A percentile compares a stretch with the other conserved stretches of the same genome.
Conservation (phyloP, 305 asterid species). For the Solanum aculeatissimum region DNA sequence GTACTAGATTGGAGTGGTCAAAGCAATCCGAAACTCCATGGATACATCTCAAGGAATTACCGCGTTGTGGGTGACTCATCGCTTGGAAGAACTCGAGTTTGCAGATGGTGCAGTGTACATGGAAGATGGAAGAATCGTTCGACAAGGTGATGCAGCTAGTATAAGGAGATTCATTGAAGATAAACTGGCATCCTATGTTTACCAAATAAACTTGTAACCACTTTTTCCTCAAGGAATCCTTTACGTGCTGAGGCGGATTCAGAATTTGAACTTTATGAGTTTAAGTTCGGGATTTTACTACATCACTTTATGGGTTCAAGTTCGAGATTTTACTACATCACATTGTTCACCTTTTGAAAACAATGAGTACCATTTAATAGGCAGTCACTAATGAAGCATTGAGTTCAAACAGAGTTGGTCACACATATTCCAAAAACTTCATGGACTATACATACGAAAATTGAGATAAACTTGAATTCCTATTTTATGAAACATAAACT, state of each 20-base stretch:
- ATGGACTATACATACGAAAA: too few relatives aligned
- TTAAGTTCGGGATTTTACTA: neutral
- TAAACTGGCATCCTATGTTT: constrained; percentile 36
- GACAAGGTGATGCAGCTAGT: constrained; percentile 46
- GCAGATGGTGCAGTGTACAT: constrained; percentile 91
- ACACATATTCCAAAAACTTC: too few relatives aligned
- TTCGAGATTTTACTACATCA: neutral
- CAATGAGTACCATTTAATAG: too few relatives aligned
- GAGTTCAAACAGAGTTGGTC: too few relatives aligned
- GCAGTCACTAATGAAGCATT: too few relatives aligned
- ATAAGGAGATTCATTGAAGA: constrained; percentile 45
- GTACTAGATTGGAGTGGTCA: constrained; percentile 61
- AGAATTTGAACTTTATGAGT: neutral
- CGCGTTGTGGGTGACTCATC: constrained; percentile 90
- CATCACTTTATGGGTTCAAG: neutral
- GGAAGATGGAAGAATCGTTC: constrained; percentile 69
- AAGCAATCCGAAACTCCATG: constrained; percentile 64
- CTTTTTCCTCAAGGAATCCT: neutral
- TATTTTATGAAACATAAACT: too few relatives aligned
- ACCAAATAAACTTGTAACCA: neutral
- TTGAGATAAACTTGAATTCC: too few relatives aligned
- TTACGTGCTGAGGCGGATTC: neutral
- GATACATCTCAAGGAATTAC: constrained; percentile 54
- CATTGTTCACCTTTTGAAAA: too few relatives aligned
- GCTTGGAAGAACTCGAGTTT: constrained; percentile 77